Base-by-base conservation (phyloP, 2,329 filamentous ascomycete species). In the Chaetomiaceae sp. region DNA sequence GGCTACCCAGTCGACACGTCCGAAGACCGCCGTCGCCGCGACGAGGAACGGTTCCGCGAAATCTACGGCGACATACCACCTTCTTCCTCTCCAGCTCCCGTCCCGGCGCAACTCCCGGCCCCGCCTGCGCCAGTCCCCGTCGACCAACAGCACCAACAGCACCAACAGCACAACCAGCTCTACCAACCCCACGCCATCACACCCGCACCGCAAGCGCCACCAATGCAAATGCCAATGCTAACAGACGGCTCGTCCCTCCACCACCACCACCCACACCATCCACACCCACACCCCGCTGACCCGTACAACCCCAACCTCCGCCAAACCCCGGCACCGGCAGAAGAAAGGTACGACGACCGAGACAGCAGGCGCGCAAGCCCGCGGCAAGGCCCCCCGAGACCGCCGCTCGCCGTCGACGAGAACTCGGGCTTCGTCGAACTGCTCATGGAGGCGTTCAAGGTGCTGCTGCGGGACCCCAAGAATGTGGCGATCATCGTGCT, bases 401-500 rank as follows among this genome's bases (percentile, higher is more conserved):
- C 57, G 5, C 47, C 30, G 3, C 23, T 60, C 23, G 38, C 36
- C 6, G 48, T 52, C 0, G 67, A 70, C 45, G 59, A 76, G 54
- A 67, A 67, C 9, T 77, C 78, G 0, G 78, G 77, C 2, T 71
- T 85, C 10, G 69, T 73, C 0, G 76, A 82, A 55, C 69, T 85
- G 8, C 62, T 85, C 0, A 60, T 80, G 8, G 77, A 81, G 57
- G 79, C 80, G 0, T 69, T 72, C 46, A 73, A 75, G 29, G 76
- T 85, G 7, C 65, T 80, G 16, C 62, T 85, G 60, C 73, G 76
- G 42, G 82, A 85, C 59, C 73, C 73, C 53, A 83, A 78, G 68
- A 85, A 85, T 51, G 64, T 84, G 9, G 68, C 75, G n/a, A 84
- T 85, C 23, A 69, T 73, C 5, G 61, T 79, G 0, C 68, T 86